Evolutionary conservation across 1,139 yeast genomes (phyloP).

Genomic region (Hyphopichia fennica): DNA sequence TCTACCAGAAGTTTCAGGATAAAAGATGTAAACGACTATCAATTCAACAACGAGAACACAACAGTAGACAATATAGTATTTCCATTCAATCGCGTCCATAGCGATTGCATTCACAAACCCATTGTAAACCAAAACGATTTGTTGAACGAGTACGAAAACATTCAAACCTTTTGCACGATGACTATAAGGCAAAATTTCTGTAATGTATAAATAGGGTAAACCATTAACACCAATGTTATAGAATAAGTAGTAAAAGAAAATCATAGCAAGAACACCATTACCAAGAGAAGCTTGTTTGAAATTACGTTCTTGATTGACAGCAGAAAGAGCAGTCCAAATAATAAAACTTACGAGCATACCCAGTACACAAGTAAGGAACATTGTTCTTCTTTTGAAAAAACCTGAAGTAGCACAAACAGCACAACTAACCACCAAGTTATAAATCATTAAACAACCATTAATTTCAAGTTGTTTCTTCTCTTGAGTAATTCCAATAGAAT

Average conservation of each 20-base stretch:
- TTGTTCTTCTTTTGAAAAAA: conserved; percentile 42
- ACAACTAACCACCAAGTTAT: conserved; percentile 36
- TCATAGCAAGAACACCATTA: conserved; percentile 48
- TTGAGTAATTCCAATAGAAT: conserved; percentile 49
- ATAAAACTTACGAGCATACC: conserved; percentile 41
- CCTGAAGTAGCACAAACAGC: conserved; percentile 28
- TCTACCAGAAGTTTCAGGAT: conserved; percentile 53
- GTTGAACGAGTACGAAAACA: conserved; percentile 28
- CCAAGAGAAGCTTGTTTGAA: conserved; percentile 32
- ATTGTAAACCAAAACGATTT: conserved; percentile 21
- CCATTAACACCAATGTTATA: conserved; percentile 44
- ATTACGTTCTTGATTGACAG: conserved; percentile 36
- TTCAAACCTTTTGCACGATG: conserved; percentile 48
- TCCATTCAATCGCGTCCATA: conserved; percentile 59
- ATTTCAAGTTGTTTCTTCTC: conserved; percentile 44
- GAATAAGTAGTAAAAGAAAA: conserved; percentile 38
- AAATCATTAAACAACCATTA: conserved; percentile 46
- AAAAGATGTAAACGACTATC: conserved; percentile 38
- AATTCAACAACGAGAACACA: conserved; percentile 39
- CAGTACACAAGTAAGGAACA: conserved; percentile 37
- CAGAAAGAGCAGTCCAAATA: conserved; percentile 40
- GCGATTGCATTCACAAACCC: conserved; percentile 61
- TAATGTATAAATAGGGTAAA: conserved; percentile 37
- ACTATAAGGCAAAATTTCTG: conserved; percentile 46
- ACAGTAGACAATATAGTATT: conserved; percentile 57